phyloP scores from a whole-genome alignment of 805 yeast species.

The Kluyveromyces lactis region DNA sequence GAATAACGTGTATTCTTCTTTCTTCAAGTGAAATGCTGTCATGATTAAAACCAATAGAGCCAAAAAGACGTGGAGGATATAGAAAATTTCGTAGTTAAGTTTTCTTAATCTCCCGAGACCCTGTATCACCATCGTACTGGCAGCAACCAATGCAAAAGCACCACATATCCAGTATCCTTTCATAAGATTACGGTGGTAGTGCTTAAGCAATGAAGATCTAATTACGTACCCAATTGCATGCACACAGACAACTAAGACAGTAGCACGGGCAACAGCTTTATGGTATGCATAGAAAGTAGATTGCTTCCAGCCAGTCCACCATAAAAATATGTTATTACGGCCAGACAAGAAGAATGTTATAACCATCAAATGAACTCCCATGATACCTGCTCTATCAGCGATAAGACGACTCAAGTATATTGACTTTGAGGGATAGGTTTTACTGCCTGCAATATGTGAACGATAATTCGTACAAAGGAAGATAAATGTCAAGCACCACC shows the following conservation, averaged over 20 bases:
- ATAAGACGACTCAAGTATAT: slow-evolving; percentile 21
- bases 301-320: slow-evolving; percentile 54
- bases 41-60: slow-evolving; percentile 40
- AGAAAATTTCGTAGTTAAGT: slow-evolving; percentile 39
- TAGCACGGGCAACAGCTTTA: slow-evolving; percentile 51
- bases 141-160: too few relatives aligned
- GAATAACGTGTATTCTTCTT: slow-evolving; percentile 43
- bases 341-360: slow-evolving; percentile 55
- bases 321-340: slow-evolving; percentile 58
- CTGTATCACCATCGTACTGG: too few relatives aligned
- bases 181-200: too few relatives aligned
- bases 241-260: slow-evolving; percentile 39
- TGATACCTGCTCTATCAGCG: slow-evolving; percentile 46
- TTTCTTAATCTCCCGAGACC: slow-evolving; percentile 39
- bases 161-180: too few relatives aligned
- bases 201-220: too few relatives aligned
- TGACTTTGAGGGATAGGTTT: slow-evolving; percentile 8
- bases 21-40: slow-evolving; percentile 36
- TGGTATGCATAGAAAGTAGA: slow-evolving; percentile 57
- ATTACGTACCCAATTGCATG: slow-evolving; percentile 34
- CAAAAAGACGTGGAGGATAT: slow-evolving; percentile 35
- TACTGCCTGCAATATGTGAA: slow-evolving; percentile 9
- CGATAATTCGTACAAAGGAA: slow-evolving; percentile 6
- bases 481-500: slow-evolving; percentile 2
- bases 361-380: slow-evolving; percentile 44